Evolutionary conservation across 1,284 basidiomycete genomes (phyloP).

Genomic region (Sporisorium graminicola): DNA sequence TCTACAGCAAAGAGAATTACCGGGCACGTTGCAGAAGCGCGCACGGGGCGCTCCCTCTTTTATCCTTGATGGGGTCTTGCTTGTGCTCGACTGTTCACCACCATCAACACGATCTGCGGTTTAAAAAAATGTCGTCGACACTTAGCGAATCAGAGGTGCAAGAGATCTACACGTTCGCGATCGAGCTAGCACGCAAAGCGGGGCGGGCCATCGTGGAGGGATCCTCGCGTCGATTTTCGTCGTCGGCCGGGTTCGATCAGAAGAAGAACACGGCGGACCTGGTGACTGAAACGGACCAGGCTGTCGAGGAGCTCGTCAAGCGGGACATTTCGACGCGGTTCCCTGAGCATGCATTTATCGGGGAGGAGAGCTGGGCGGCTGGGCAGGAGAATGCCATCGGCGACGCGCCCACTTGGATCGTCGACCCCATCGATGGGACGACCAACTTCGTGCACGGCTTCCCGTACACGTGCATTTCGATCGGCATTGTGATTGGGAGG

Average conservation of each 20-base stretch:
- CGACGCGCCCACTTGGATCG: slow-evolving; percentile 90
- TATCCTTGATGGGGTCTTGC: too few species aligned
- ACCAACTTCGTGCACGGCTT: slow-evolving; percentile 87
- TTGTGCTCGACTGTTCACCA: background rate
- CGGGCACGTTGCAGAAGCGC: too few species aligned
- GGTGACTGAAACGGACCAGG: slow-evolving; percentile 96
- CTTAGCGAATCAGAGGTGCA: slow-evolving; percentile 32
- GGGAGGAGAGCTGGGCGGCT: slow-evolving; percentile 86
- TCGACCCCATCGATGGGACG: slow-evolving; percentile 87
- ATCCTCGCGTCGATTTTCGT: slow-evolving; percentile 70
- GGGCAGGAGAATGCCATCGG: slow-evolving; percentile 80
- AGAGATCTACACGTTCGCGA: slow-evolving; percentile 77
- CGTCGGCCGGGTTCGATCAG: slow-evolving; percentile 44
- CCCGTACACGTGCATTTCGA: slow-evolving; percentile 88
- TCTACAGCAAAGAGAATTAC: too few species aligned
- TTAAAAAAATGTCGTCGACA: slow-evolving; percentile 1
- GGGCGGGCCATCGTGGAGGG: slow-evolving; percentile 72
- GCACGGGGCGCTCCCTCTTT: too few species aligned
- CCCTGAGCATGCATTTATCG: slow-evolving; percentile 87
- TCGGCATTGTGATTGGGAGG: slow-evolving; percentile 86
- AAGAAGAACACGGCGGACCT: slow-evolving; percentile 72
- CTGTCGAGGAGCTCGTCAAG: slow-evolving; percentile 87
- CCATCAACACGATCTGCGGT: background rate
- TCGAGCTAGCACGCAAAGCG: slow-evolving; percentile 76
- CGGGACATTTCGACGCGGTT: slow-evolving; percentile 78